Evolutionary conservation across 129 eudicot genomes (phyloP), one percentile per base, ranked within the genome.

Genomic region (Sambucus nigra): DNA sequence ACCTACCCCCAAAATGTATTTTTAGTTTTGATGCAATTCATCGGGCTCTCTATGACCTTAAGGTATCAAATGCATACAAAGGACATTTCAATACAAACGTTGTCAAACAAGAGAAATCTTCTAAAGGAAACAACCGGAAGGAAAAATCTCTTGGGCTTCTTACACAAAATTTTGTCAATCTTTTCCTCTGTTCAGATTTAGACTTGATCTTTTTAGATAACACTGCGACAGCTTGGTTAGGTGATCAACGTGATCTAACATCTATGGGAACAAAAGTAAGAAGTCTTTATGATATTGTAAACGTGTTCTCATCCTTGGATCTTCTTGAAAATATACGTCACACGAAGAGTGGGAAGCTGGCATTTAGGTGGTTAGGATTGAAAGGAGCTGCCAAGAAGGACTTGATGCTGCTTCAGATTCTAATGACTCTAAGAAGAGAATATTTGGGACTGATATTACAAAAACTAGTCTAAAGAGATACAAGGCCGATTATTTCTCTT

Each of bases 141-240:
- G 95, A 81, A 48, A 86, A 86, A 59, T 86, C 95, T 8, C 67
- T 86, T 61, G 87, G 77, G 67, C 84, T 86, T 46, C 75, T 86
- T 31, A 66, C 95, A 13, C 77, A 79, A 56, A 86, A 86, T 71
- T 86, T 86, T 64, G 74, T 88, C 55, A 88, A 84, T 85, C 88
- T 88, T 25, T 88, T 88, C 83, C 71, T 84, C 20, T 57, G 76
- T 65, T 64, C 92, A 47, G 62, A 79, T 49, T 76, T 63, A 45
- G 93, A 86, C 26, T 21, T 76, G 65, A 86, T 86, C 52, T 69
- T 92, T 4, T 68, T 88, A 51, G 95, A 88, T 57, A 65, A 69
- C 55, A 95, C 92, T 67, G 94, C 95, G 60, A 70, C 79, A 56
- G 59, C 66, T 39, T 60, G 84, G 69, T 73, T 84, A 42, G 87